These are phyloP conservation scores for Hemisphaericaspora subhashii DNA, from an alignment of 1,139 yeast species.

Conservation along the genomic window DNA sequence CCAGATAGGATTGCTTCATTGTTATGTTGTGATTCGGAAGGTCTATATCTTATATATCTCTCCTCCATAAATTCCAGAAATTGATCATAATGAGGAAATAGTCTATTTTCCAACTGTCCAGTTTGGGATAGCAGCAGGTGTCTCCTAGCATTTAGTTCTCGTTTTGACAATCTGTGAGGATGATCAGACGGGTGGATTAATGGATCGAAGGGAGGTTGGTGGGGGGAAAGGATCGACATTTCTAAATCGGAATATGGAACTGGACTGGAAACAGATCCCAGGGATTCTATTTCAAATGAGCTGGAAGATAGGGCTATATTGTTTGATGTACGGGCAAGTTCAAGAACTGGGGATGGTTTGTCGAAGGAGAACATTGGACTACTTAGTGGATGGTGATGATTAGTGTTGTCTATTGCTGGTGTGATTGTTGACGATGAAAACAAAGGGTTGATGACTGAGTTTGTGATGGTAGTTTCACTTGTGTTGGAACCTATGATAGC, in stretches of 20 bases:
- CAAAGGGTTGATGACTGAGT: no score
- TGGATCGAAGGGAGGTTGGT: constrained; percentile 15
- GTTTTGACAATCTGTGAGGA: no score
- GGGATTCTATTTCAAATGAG: constrained; percentile 14
- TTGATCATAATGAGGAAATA: constrained; percentile 24
- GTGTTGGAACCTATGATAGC: no score
- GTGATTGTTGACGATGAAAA: no score
- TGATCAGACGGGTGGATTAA: background rate
- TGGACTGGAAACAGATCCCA: constrained; percentile 8
- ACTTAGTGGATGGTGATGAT: no score
- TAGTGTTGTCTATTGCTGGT: no score
- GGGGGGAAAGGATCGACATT: constrained; percentile 13
- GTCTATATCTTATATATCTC: constrained; percentile 52
- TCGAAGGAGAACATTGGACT: background rate
- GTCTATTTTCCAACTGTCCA: constrained; percentile 11
- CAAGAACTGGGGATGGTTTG: background rate
- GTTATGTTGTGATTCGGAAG: constrained; percentile 45
- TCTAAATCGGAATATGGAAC: constrained; percentile 8
- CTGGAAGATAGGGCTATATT: constrained; percentile 6
- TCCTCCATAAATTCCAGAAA: constrained; percentile 51
- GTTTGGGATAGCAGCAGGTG: no score
- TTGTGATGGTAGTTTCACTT: no score
- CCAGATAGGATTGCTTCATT: constrained; percentile 36
- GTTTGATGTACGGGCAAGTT: background rate
- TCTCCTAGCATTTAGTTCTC: no score